These are phyloP conservation scores for Cyphellophora europaea DNA, from an alignment of 2,329 filamentous ascomycete species.

Conservation along the genomic window DNA sequence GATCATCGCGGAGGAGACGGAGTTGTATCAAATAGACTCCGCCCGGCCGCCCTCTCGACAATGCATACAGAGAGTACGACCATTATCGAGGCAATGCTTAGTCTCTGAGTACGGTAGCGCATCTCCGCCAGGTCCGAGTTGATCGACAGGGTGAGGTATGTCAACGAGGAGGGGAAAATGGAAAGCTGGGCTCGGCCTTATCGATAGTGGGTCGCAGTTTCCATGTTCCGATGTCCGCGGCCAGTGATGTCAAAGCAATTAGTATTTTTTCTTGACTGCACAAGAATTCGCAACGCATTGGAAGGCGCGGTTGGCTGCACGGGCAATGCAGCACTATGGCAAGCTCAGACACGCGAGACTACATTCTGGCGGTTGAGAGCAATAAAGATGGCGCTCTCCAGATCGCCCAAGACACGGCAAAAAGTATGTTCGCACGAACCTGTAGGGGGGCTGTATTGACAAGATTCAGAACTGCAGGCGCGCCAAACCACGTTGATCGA, in stretches of 20 bases:
- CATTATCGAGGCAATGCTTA: too few species aligned
- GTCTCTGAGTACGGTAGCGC: too few species aligned
- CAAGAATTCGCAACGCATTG: not conserved
- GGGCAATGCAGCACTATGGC: constrained; percentile 17
- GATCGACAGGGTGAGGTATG: too few species aligned
- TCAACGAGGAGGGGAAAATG: too few species aligned
- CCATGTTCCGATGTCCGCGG: too few species aligned
- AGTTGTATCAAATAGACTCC: too few species aligned
- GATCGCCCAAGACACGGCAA: constrained; percentile 34
- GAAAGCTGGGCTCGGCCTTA: too few species aligned
- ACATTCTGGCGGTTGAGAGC: constrained; percentile 37
- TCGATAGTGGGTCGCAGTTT: too few species aligned
- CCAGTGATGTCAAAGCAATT: constrained; percentile 2
- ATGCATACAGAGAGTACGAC: too few species aligned
- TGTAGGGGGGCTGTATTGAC: constrained; percentile 6
- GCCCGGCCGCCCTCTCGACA: too few species aligned
- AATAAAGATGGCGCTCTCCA: constrained; percentile 35
- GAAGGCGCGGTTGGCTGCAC: not conserved
- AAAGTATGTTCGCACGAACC: constrained; percentile 25
- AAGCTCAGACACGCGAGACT: constrained; percentile 38
- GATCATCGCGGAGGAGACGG: too few species aligned
- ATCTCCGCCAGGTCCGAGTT: too few species aligned
- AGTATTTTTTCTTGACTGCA: not conserved
- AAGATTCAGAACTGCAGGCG: constrained; percentile 43
- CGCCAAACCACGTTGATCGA: constrained; percentile 53